These are phyloP conservation scores for Quercus rubra DNA, from an alignment of 306 rosid species.

Conservation along the genomic window DNA sequence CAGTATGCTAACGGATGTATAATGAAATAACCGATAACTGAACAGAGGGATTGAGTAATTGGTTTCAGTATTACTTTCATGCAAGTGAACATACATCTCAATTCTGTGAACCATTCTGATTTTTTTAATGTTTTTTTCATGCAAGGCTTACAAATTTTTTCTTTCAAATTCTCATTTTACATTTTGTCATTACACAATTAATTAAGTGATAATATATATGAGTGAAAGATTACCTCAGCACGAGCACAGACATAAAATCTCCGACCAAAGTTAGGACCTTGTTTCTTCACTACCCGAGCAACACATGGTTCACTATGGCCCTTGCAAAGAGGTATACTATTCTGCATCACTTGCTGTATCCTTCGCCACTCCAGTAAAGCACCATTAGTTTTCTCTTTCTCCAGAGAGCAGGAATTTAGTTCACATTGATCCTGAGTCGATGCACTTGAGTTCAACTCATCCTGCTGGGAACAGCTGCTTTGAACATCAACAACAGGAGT, in stretches of 20 bases:
- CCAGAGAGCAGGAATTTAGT: constrained; percentile 25
- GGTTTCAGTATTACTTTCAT: neutral
- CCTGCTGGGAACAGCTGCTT: constrained; percentile 27
- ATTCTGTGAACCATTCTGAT: neutral
- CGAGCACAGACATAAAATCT: constrained; percentile 75
- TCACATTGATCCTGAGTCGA: constrained; percentile 38
- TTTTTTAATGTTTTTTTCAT: neutral
- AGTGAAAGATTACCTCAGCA: constrained; percentile 56
- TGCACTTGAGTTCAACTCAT: constrained; percentile 29
- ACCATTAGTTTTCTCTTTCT: constrained; percentile 50
- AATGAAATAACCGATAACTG: neutral
- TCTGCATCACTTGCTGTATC: constrained; percentile 86
- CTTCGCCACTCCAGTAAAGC: constrained; percentile 87
- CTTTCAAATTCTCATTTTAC: neutral
- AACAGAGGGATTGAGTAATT: neutral
- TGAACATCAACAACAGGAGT: constrained; percentile 31
- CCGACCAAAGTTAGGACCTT: constrained; percentile 79
- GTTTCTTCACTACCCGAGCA: constrained; percentile 87
- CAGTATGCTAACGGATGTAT: neutral
- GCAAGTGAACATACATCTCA: neutral
- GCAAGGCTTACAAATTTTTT: neutral
- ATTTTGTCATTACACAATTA: neutral
- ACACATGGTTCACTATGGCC: constrained; percentile 81
- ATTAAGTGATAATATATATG: neutral
- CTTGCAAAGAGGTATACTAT: constrained; percentile 86